These are phyloP conservation scores for Paecilomyces formosus DNA, from an alignment of 2,329 filamentous ascomycete genomes.

Conservation along the genomic window DNA sequence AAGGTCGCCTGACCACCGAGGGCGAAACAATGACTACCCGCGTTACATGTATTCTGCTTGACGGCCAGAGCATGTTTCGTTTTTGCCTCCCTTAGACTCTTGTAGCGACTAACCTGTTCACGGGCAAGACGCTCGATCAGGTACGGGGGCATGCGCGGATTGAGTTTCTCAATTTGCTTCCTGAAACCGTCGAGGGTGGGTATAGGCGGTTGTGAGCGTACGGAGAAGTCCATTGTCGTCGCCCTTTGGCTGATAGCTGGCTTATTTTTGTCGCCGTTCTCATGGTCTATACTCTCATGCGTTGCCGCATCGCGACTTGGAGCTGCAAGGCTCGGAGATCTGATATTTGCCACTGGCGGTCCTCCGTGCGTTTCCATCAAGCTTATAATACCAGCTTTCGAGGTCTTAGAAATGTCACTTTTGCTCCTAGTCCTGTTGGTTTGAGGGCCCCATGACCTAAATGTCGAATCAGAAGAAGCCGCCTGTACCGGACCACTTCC, in stretches of 20 bases:
- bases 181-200: constrained; percentile 72
- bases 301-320: constrained; percentile 10
- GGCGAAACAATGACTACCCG: constrained; percentile 56
- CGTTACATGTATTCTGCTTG: constrained; percentile 51
- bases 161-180: constrained; percentile 63
- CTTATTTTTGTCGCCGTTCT: constrained; percentile 50
- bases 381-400: constrained; percentile 40
- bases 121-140: constrained; percentile 75
- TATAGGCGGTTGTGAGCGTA: constrained; percentile 59
- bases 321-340: constrained; percentile 36
- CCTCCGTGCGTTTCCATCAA: constrained; percentile 53
- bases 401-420: constrained; percentile 46
- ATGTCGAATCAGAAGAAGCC: constrained; percentile 27
- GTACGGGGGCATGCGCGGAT: constrained; percentile 61
- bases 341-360: constrained; percentile 50
- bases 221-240: constrained; percentile 54
- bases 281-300: constrained; percentile 26
- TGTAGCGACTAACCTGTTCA: constrained; percentile 74
- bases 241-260: constrained; percentile 51
- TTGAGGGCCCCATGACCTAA: constrained; percentile 38
- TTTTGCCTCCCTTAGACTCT: constrained; percentile 62
- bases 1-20: constrained; percentile 59
- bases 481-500: constrained; percentile 52
- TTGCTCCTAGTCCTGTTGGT: constrained; percentile 48
- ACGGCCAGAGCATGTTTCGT: constrained; percentile 62